Percentiles rank a stretch among this genome's conserved stretches.
Conservation (phyloP, 345 rosid species). For the Camelina laxa region DNA sequence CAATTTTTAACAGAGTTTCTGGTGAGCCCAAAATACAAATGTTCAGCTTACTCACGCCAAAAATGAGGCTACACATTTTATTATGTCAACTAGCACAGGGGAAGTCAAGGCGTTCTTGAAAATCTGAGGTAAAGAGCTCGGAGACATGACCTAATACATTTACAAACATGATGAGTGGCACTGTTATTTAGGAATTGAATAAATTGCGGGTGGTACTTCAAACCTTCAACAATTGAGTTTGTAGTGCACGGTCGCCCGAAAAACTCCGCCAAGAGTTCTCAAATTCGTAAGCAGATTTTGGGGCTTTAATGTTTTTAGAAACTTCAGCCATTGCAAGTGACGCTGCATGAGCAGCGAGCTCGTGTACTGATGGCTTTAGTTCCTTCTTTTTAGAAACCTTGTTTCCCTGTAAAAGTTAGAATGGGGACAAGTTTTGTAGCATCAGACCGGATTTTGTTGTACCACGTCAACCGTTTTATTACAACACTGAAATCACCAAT, state of each 20-base stretch:
- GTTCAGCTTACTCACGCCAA: conserved; percentile 56
- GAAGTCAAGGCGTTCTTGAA: conserved; percentile 80
- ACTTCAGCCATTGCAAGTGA: conserved; percentile 74
- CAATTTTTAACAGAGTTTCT: not conserved
- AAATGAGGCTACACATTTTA: conserved; percentile 70
- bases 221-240: conserved; percentile 80
- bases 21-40: not conserved
- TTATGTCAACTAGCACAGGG: conserved; percentile 69
- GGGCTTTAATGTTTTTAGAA: conserved; percentile 69
- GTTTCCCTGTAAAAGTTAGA: conserved; percentile 50
- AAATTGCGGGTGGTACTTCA: not conserved
- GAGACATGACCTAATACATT: conserved; percentile 63
- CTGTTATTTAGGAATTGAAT: not conserved
- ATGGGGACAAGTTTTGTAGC: not conserved
- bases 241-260: conserved; percentile 62
- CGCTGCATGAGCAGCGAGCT: conserved; percentile 87
- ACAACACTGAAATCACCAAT: conserved; percentile 14
- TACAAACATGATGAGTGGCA: conserved; percentile 18
- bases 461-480: not conserved
- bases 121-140: conserved; percentile 74
- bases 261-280: conserved; percentile 84
- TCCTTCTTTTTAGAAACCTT: conserved; percentile 47
- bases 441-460: conserved; percentile 12
- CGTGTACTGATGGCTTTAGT: conserved; percentile 68
- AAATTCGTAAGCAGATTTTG: conserved; percentile 83